These are phyloP conservation scores for Saitozyma podzolica DNA, from an alignment of 768 basidiomycete genomes.

Conservation along the genomic window DNA sequence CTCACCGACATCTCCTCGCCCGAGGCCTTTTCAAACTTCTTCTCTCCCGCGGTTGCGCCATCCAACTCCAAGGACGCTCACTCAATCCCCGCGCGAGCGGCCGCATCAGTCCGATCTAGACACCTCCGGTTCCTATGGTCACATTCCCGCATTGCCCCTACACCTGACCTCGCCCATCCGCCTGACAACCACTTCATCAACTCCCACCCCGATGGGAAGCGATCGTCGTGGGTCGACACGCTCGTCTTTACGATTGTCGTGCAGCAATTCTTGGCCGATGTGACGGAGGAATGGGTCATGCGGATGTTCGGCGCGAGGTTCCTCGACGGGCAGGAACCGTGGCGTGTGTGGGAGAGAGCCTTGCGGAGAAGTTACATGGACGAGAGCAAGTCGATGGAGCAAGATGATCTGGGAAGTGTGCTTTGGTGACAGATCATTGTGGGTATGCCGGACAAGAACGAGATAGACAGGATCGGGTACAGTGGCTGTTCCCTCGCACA, in stretches of 20 bases:
- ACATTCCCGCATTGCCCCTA: slow-evolving; percentile 55
- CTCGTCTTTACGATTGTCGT: slow-evolving; percentile 26
- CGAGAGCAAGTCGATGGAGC: neutral
- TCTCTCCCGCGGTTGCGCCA: slow-evolving; percentile 1
- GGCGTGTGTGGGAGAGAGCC: slow-evolving; percentile 36
- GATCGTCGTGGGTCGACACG: slow-evolving; percentile 29
- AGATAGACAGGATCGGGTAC: no score
- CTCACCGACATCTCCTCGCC: slow-evolving; percentile 28
- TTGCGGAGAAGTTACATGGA: slow-evolving; percentile 14
- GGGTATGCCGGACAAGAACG: no score
- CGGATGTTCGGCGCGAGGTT: slow-evolving; percentile 56
- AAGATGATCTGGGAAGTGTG: neutral
- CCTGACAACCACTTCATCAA: slow-evolving; percentile 18
- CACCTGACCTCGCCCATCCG: slow-evolving; percentile 48
- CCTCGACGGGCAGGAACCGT: slow-evolving; percentile 57
- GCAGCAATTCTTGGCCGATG: slow-evolving; percentile 21
- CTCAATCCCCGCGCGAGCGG: no score
- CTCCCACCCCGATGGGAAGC: neutral
- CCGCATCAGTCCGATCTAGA: neutral
- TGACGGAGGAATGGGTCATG: slow-evolving; percentile 18
- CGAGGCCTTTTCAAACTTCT: slow-evolving; percentile 21
- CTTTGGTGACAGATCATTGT: neutral
- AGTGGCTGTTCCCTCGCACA: no score
- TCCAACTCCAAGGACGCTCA: neutral
- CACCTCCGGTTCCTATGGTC: slow-evolving; percentile 51